Evolutionary conservation across 1,284 basidiomycete genomes (phyloP), one percentile per base, ranked within the genome.

Genomic region (Microbotryomycetes sp.): DNA sequence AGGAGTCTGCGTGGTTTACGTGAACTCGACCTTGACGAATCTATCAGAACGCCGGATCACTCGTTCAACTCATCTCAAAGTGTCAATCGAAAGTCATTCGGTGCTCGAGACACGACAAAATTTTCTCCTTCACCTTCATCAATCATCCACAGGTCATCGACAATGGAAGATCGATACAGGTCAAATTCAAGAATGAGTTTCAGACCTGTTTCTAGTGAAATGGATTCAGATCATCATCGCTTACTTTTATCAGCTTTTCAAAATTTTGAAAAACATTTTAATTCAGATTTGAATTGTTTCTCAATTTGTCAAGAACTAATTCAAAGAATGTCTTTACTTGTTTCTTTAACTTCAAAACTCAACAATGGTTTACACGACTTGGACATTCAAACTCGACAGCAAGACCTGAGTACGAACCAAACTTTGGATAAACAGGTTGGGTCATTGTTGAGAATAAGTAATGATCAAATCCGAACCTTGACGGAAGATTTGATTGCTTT

Each of bases 381-480:
- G 2, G 29, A 56, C 4, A 60, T 65, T 3, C 22, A 56, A 66
- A 46, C 56, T 72, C 23, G 62, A 56, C 50, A 62, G 62, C 6
- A 48, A 54, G 32, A 46, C 54, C 14, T 45, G 7, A 32, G 31
- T 46, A 53, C 26, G 6, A 30, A 71, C 25, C 47, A 16, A 2
- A 59, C 50, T 14, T 60, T 73, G 16, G 70, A 72, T 53, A 60
- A 61, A 26, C 62, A 49, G 28, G 63, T 73, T 5, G 55, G 54
- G 14, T 55, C 60, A 3, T 59, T 74, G 14, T 54, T 74, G 4
- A 53, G 65, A 6, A 31, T 64, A 32, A 73, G 71, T 49, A 71
- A 74, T 58, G 73, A 74, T 26, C 71, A 74, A 32, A 60, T 74
- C 3, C 55, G 73, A 12, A 66, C 54, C 45, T 55, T 74, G 3